Base-by-base conservation (phyloP, 2,329 filamentous ascomycete genomes). In the Ustilaginoidea virens region DNA sequence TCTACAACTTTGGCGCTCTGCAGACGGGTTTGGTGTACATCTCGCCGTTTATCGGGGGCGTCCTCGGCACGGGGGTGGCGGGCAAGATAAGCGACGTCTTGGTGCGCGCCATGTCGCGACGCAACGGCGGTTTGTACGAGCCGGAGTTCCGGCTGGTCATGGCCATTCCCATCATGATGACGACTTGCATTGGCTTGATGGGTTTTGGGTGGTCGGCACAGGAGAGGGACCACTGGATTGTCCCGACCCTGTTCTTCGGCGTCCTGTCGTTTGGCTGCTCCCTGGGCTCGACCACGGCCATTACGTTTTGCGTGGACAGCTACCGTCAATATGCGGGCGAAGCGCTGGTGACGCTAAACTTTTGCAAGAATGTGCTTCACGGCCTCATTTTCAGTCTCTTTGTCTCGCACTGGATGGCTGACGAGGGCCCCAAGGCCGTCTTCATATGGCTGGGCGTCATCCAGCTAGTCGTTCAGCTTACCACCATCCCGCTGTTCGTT, bases 321-420 rank as follows among this genome's bases (percentile, higher is more conserved):
- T 94, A 96, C 52, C 68, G 86, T 8, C 79, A 92, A 45, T 94
- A 93, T 51, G 87, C 87, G 1, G 86, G 85, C 13, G 87, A 96
- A 53, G 86, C 87, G 3, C 64, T 96, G 19, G 90, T 96, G 10
- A 94, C 87, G 13, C 61, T 96, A 40, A 96, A 94, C 46, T 90
- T 94, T 46, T 75, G 73, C 55, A 96, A 96, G 63, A 96, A 94
- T 47, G 68, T 94, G 31, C 69, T 94, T 16, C 87, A 96, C 43
- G 87, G 87, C 0, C 61, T 96, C 30, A 66, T 93, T 1, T 96
- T 93, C 47, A 72, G 80, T 34, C 60, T 94, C 28, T 94, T 96
- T 50, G 80, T 93, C 41, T 81, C 81, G 4, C 61, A 69, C 31
- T 96, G 87, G 87, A 60, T 96, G 14, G 67, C 79, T 18, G 49